A percentile compares a stretch with the other conserved stretches of the same genome.
Evolutionary conservation across 768 basidiomycete genomes (phyloP).

Genomic region (Guyanaporus albipodus): DNA sequence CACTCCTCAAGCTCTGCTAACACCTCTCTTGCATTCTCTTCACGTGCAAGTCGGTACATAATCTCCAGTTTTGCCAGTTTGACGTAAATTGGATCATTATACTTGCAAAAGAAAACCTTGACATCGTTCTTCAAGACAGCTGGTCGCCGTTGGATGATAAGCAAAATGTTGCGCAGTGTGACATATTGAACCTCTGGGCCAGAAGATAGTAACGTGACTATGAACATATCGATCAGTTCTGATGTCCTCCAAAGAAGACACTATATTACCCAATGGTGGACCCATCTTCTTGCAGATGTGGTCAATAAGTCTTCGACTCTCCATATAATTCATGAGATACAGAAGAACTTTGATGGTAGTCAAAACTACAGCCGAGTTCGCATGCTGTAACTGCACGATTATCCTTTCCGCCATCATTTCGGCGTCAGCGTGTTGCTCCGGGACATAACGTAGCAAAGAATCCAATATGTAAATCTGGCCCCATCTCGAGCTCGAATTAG

Average conservation of each 20-base stretch:
- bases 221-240: conserved; percentile 1
- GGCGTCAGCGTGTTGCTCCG: conserved; percentile 81
- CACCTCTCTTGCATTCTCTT: conserved; percentile 90
- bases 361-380: conserved; percentile 98
- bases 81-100: conserved; percentile 99
- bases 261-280: conserved; percentile 76
- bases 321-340: conserved; percentile 99
- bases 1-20: conserved; percentile 94
- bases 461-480: conserved; percentile 98
- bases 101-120: conserved; percentile 99
- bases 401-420: conserved; percentile 96
- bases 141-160: conserved; percentile 95
- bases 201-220: conserved; percentile 93
- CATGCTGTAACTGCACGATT: conserved; percentile 89
- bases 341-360: conserved; percentile 96
- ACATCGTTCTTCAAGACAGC: conserved; percentile 94
- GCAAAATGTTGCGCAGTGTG: conserved; percentile 89
- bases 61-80: conserved; percentile 98
- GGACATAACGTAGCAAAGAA: conserved; percentile 90
- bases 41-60: conserved; percentile 95
- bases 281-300: conserved; percentile 97
- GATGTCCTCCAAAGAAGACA: not conserved
- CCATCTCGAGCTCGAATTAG: conserved; percentile 60
- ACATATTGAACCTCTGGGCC: conserved; percentile 99
- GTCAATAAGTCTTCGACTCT: conserved; percentile 78